Evolutionary conservation across 2,329 filamentous ascomycete species (phyloP).

Genomic region (Curvularia verruculosa): DNA sequence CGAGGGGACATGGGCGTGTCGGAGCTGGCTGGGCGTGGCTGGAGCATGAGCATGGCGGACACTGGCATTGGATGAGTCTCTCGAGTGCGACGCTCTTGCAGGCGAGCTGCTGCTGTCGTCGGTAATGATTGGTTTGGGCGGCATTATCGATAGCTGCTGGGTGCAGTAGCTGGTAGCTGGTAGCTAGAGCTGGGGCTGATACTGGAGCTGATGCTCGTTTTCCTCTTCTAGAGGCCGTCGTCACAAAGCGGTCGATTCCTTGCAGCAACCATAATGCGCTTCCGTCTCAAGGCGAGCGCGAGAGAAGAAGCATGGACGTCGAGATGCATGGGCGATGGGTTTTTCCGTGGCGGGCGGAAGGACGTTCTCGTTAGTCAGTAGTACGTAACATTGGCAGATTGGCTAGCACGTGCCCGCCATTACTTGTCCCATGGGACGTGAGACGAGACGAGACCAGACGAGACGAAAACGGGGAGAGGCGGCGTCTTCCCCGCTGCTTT

Average conservation of each 20-base stretch:
- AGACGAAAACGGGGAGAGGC: no score
- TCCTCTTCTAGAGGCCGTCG: slow-evolving; percentile 1
- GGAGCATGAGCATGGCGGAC: slow-evolving; percentile 44
- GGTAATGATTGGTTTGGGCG: slow-evolving; percentile 29
- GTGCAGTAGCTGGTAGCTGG: not conserved
- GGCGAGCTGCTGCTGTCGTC: slow-evolving; percentile 30
- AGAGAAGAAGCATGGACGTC: slow-evolving; percentile 11
- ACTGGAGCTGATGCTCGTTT: not conserved
- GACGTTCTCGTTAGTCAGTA: not conserved
- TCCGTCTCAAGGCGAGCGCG: slow-evolving; percentile 2
- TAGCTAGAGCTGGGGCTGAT: no score
- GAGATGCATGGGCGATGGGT: slow-evolving; percentile 6
- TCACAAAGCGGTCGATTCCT: not conserved
- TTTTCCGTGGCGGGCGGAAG: slow-evolving; percentile 10
- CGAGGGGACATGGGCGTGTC: slow-evolving; percentile 52
- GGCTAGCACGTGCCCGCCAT: not conserved
- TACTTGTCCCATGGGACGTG: not conserved
- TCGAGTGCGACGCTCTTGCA: slow-evolving; percentile 32
- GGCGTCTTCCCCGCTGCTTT: no score
- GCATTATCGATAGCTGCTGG: slow-evolving; percentile 22
- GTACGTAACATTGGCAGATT: not conserved
- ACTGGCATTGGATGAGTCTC: slow-evolving; percentile 42
- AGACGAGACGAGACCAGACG: no score
- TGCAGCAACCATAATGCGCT: slow-evolving; percentile 27
- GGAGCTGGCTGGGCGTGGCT: slow-evolving; percentile 47